These are phyloP conservation scores for Aspergillus floridensis DNA, from an alignment of 2,329 filamentous ascomycete genomes.

Conservation along the genomic window DNA sequence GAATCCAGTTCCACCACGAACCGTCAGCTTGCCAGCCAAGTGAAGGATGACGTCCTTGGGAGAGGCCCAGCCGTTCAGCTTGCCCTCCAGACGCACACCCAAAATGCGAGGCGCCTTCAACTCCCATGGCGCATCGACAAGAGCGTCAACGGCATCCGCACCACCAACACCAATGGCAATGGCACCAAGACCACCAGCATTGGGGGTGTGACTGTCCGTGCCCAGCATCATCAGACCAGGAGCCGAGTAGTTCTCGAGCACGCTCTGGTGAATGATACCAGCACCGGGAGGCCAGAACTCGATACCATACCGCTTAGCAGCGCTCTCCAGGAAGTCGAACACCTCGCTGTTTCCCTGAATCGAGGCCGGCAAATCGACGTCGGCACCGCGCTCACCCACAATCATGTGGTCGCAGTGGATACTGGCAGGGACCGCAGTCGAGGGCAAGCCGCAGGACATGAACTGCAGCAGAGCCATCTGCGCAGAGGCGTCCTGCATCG, in stretches of 20 bases:
- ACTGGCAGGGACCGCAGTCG: slow-evolving; percentile 89
- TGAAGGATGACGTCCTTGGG: slow-evolving; percentile 95
- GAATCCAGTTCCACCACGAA: slow-evolving; percentile 88
- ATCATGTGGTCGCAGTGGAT: slow-evolving; percentile 99
- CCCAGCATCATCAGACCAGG: slow-evolving; percentile 98
- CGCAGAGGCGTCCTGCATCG: slow-evolving; percentile 98
- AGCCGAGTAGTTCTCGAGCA: slow-evolving; percentile 96
- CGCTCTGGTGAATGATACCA: slow-evolving; percentile 95
- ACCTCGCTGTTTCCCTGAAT: slow-evolving; percentile 94
- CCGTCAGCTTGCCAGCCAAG: slow-evolving; percentile 84
- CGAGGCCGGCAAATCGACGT: slow-evolving; percentile 77
- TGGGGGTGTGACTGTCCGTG: slow-evolving; percentile 95
- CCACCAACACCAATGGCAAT: slow-evolving; percentile 97
- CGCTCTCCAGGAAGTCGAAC: slow-evolving; percentile 94
- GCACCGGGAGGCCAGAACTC: slow-evolving; percentile 95
- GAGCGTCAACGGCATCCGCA: slow-evolving; percentile 92
- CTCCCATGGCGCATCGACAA: slow-evolving; percentile 97
- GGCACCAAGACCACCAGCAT: slow-evolving; percentile 89
- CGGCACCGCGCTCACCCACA: slow-evolving; percentile 86
- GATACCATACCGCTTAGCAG: slow-evolving; percentile 85
- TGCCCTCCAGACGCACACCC: slow-evolving; percentile 78
- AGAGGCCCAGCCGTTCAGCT: slow-evolving; percentile 84
- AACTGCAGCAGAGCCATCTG: slow-evolving; percentile 99
- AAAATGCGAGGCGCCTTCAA: slow-evolving; percentile 89
- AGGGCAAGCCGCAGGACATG: slow-evolving; percentile 90